Conservation (phyloP, 768 basidiomycete species). For the Russula lepida region DNA sequence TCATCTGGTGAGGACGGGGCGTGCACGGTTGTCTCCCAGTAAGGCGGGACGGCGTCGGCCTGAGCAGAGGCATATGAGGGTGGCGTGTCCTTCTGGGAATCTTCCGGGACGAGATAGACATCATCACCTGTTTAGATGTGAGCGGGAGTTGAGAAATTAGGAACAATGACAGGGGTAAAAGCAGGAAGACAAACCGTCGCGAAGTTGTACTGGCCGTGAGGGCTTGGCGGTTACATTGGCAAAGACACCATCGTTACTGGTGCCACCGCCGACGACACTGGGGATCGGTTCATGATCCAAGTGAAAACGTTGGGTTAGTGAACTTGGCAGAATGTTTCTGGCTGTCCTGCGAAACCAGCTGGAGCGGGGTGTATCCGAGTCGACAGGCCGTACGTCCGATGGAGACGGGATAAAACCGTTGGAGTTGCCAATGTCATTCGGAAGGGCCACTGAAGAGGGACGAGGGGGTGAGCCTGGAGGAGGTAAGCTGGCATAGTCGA, state of each 20-base stretch:
- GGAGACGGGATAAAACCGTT: constrained; percentile 59
- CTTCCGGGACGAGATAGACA: constrained; percentile 74
- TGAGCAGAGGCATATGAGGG: constrained; percentile 91
- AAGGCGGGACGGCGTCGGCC: constrained; percentile 93
- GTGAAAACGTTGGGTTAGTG: constrained; percentile 40
- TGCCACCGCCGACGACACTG: constrained; percentile 54
- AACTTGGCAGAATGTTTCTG: constrained; percentile 46
- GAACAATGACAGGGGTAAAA: constrained; percentile 15
- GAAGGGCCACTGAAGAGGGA: constrained; percentile 53
- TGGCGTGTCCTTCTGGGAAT: constrained; percentile 71
- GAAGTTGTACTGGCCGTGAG: constrained; percentile 45
- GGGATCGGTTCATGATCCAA: constrained; percentile 32
- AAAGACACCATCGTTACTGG: constrained; percentile 85
- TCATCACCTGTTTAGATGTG: constrained; percentile 46
- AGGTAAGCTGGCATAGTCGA: constrained; percentile 65
- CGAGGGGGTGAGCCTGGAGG: constrained; percentile 78
- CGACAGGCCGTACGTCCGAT: constrained; percentile 25
- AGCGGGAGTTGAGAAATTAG: not conserved
- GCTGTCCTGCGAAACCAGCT: constrained; percentile 54
- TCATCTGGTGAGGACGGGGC: constrained; percentile 70
- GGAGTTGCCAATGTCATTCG: constrained; percentile 65
- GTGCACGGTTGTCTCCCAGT: constrained; percentile 97
- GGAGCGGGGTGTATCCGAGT: constrained; percentile 25
- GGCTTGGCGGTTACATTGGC: constrained; percentile 92
- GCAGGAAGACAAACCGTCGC: constrained; percentile 42